phyloP scores from a whole-genome alignment of 2,329 filamentous ascomycete species.

The Botrytis hyacinthi region DNA sequence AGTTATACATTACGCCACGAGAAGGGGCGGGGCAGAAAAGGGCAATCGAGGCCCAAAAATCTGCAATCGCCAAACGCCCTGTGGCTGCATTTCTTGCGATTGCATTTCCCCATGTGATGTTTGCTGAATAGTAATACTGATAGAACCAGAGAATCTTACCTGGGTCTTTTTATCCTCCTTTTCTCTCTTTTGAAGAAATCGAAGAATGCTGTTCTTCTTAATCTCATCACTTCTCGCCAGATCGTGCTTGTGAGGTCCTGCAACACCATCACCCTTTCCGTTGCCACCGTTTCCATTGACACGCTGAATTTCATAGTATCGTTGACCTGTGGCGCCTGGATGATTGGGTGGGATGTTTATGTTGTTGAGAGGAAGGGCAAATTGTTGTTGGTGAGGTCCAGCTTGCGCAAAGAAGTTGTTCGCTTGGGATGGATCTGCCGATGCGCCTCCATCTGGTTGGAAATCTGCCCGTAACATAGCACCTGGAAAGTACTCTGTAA shows the following conservation, averaged over 20 bases:
- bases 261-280: conserved; percentile 66
- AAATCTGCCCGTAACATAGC: conserved; percentile 40
- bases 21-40: neutral
- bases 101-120: neutral
- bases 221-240: conserved; percentile 73
- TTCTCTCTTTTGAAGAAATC: conserved; percentile 61
- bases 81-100: neutral
- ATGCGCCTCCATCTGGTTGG: conserved; percentile 34
- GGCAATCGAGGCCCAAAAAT: neutral
- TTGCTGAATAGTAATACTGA: neutral
- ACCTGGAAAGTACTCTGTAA: conserved; percentile 72
- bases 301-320: conserved; percentile 72
- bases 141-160: conserved; percentile 43
- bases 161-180: conserved; percentile 62
- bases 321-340: conserved; percentile 50
- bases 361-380: conserved; percentile 46
- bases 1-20: neutral
- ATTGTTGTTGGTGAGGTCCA: conserved; percentile 36
- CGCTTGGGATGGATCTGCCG: conserved; percentile 28
- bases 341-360: conserved; percentile 44
- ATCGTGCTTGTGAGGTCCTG: conserved; percentile 72
- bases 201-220: conserved; percentile 75
- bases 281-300: conserved; percentile 76
- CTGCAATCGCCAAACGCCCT: neutral
- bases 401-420: conserved; percentile 37